Evolutionary conservation across 176 grass and related monocot genomes (phyloP).

Genomic region (Otatea glauca): DNA sequence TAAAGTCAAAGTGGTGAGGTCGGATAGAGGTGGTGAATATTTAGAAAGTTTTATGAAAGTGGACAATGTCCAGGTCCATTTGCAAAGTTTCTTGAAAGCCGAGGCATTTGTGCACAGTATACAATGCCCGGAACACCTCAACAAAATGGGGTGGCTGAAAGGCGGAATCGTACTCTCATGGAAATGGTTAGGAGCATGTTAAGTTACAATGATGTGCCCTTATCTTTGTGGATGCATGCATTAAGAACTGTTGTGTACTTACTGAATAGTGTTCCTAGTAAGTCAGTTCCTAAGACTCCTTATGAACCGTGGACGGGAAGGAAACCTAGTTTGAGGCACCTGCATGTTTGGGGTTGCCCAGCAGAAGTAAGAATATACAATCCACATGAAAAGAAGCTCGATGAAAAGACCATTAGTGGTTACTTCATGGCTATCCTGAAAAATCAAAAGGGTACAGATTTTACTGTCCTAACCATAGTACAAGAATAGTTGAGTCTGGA

Average conservation of each 20-base stretch:
- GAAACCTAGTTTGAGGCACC: conserved; percentile 16
- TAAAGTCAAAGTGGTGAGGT: too few species aligned
- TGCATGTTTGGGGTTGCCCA: conserved; percentile 19
- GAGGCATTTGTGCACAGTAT: conserved; percentile 16
- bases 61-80: too few species aligned
- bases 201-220: conserved; percentile 12
- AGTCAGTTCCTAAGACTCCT: too few species aligned
- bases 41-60: too few species aligned
- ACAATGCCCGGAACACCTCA: conserved; percentile 19
- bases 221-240: conserved; percentile 21
- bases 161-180: conserved; percentile 18
- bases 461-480: conserved; percentile 27
- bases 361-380: conserved; percentile 1
- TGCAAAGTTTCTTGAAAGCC: neutral
- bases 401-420: neutral
- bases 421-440: neutral
- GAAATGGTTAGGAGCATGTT: conserved; percentile 49
- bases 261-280: too few species aligned
- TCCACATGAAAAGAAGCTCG: conserved; percentile 13
- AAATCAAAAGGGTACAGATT: neutral
- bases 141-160: conserved; percentile 43
- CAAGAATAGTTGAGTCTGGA: neutral
- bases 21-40: too few species aligned
- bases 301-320: too few species aligned
- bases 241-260: neutral